These are phyloP conservation scores for Leishmania major DNA, from an alignment of 208 protist genomes.

Conservation along the genomic window DNA sequence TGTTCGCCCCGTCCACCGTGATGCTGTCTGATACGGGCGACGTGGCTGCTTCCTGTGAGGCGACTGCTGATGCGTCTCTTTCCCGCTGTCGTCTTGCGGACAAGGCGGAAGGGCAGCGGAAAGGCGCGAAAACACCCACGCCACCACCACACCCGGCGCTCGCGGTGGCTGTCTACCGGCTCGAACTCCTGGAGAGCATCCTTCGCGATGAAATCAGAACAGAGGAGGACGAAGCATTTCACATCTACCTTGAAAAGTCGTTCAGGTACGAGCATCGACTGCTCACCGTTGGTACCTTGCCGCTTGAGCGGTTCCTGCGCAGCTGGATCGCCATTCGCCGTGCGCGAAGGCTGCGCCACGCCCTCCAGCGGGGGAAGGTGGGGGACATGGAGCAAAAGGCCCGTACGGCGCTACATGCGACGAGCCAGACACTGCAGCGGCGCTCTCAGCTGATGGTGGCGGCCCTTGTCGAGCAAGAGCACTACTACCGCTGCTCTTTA, in stretches of 20 bases:
- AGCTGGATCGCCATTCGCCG: conserved; percentile 39
- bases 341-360: conserved; percentile 29
- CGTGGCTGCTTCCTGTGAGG: not conserved
- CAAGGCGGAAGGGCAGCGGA: not conserved
- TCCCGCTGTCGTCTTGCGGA: not conserved
- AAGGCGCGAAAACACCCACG: not conserved
- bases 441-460: conserved; percentile 23
- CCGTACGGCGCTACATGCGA: conserved; percentile 35
- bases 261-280: conserved; percentile 35
- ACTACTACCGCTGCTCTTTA: conserved; percentile 41
- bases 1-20: not conserved
- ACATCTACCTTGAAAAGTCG: not conserved
- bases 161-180: not conserved
- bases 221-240: conserved; percentile 31
- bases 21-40: not conserved
- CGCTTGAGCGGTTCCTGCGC: conserved; percentile 38
- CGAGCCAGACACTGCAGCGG: conserved; percentile 18
- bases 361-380: conserved; percentile 14
- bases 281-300: conserved; percentile 34
- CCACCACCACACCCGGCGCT: conserved; percentile 9
- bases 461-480: conserved; percentile 35
- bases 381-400: conserved; percentile 25
- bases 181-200: conserved; percentile 41
- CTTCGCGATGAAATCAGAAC: conserved; percentile 28
- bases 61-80: no score